Base-by-base conservation (phyloP, 148 eudicot genomes). In the Tetragonia tetragonoides region DNA sequence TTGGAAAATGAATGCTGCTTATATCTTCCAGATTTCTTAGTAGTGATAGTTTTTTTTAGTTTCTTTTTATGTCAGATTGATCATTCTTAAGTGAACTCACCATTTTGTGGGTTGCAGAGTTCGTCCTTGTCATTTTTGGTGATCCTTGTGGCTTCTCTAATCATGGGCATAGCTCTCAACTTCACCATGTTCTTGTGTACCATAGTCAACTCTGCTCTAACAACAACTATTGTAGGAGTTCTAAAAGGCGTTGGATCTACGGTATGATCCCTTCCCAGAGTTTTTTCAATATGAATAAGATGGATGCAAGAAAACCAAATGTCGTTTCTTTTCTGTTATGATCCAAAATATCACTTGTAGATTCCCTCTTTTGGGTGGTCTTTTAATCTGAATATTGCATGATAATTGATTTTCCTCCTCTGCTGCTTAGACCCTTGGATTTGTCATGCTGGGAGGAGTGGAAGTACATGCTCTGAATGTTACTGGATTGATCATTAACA, bases 121-220 rank as follows among this genome's bases (percentile, higher is more conserved):
- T 74, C 83, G 54, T 92, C 97, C 16, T 16, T 87, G 15, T 86
- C 90, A 76, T 95, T 95, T 88, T 74, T 85, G 81, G 81, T 67
- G 75, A 86, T 90, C 80, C 87, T 95, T 75, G 20, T 88, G 66
- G 85, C 89, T 21, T 95, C 99, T 65, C 78, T 95, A 86, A 88
- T 95, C 81, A 95, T 95, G 97, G 97, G 97, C 59, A 95, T 95
- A 81, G 89, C 88, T 77, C 90, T 95, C 76, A 95, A 95, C 89
- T 95, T 89, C 86, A 95, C 99, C 74, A 95, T 95, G 99, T 95
- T 95, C 87, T 78, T 95, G 68, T 95, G 99, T 74, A 95, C 99
- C 24, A 92, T 95, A 23, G 94, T 95, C 73, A 95, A 95, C 86
- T 95, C 99, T 56, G 99, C 99, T 75, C 81, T 95, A 39, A 95